Percentiles rank a stretch among this genome's conserved stretches.
These are phyloP conservation scores for Plenodomus lindquistii DNA, from an alignment of 2,329 filamentous ascomycete genomes.

Conservation along the genomic window DNA sequence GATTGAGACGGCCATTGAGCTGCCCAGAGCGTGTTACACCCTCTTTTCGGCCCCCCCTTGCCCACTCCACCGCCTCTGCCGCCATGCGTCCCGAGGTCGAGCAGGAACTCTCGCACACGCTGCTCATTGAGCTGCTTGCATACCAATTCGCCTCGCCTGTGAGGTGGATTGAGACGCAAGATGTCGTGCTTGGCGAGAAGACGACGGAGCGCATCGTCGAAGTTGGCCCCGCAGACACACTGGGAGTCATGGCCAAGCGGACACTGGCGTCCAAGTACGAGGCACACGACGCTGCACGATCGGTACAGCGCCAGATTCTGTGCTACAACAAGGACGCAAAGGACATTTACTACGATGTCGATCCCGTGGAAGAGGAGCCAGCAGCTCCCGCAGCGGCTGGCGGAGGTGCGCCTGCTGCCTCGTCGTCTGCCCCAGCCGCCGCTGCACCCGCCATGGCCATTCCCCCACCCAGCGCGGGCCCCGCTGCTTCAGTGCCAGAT, in stretches of 20 bases:
- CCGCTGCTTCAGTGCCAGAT: constrained; percentile 84
- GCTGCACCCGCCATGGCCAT: constrained; percentile 56
- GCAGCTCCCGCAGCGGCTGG: constrained; percentile 60
- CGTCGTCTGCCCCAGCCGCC: constrained; percentile 55
- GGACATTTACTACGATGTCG: constrained; percentile 99
- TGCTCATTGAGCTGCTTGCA: constrained; percentile 97
- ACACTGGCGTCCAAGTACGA: constrained; percentile 97
- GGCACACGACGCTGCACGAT: constrained; percentile 95
- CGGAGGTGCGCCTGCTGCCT: constrained; percentile 46
- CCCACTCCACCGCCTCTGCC: constrained; percentile 3
- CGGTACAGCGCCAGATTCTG: constrained; percentile 93
- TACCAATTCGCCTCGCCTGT: constrained; percentile 99
- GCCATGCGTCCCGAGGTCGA: constrained; percentile 97
- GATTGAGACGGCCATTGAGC: constrained; percentile 32
- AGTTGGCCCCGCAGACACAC: constrained; percentile 93
- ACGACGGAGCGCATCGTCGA: constrained; percentile 96
- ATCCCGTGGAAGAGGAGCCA: constrained; percentile 79
- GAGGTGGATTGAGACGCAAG: constrained; percentile 99
- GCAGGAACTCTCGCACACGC: constrained; percentile 97
- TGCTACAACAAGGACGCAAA: constrained; percentile 99
- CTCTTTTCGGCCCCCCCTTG: constrained; percentile 13
- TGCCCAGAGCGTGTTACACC: constrained; percentile 25
- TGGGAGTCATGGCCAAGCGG: constrained; percentile 96
- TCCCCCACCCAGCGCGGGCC: constrained; percentile 72
- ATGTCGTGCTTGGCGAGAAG: constrained; percentile 98